Percentiles rank a stretch among this genome's conserved stretches.
These are phyloP conservation scores for Metrosideros polymorpha DNA, from an alignment of 441 rosid genomes.

Conservation along the genomic window DNA sequence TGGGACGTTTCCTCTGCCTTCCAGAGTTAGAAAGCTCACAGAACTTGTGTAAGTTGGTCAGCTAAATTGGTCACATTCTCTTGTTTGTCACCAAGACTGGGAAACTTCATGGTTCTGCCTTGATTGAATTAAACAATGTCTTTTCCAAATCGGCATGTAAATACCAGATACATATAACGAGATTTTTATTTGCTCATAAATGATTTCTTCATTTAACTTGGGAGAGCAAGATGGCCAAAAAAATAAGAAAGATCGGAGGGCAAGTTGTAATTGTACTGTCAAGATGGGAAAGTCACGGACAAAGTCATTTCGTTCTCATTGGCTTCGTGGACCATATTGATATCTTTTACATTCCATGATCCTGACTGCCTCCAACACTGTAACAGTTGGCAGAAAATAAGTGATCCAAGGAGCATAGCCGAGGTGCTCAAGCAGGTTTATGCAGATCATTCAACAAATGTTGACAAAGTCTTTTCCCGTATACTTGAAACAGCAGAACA, in stretches of 20 bases:
- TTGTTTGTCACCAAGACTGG: not conserved
- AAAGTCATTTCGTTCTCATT: not conserved
- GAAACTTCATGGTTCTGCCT: not conserved
- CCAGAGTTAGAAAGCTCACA: constrained; percentile 56
- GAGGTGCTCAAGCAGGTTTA: constrained; percentile 85
- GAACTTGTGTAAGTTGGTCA: constrained; percentile 55
- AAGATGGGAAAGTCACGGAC: not conserved
- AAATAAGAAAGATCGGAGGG: not conserved
- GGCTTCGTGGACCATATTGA: not conserved
- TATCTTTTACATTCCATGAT: not conserved
- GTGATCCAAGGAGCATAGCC: constrained; percentile 73
- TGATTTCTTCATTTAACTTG: not conserved
- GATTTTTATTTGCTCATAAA: not conserved
- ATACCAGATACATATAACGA: not conserved
- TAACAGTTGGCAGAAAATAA: constrained; percentile 81
- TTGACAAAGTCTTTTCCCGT: constrained; percentile 66
- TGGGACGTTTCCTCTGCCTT: constrained; percentile 85
- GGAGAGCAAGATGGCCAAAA: not conserved
- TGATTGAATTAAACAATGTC: not conserved
- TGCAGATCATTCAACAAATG: constrained; percentile 71
- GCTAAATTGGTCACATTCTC: not conserved
- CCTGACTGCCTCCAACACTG: not conserved
- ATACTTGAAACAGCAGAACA: constrained; percentile 72
- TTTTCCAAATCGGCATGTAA: not conserved
- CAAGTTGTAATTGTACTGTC: not conserved